Percentiles rank a stretch among this genome's conserved stretches.
phyloP scores from a whole-genome alignment of 192 early-diverging fungal genomes.

The Chytriomyces sp. region DNA sequence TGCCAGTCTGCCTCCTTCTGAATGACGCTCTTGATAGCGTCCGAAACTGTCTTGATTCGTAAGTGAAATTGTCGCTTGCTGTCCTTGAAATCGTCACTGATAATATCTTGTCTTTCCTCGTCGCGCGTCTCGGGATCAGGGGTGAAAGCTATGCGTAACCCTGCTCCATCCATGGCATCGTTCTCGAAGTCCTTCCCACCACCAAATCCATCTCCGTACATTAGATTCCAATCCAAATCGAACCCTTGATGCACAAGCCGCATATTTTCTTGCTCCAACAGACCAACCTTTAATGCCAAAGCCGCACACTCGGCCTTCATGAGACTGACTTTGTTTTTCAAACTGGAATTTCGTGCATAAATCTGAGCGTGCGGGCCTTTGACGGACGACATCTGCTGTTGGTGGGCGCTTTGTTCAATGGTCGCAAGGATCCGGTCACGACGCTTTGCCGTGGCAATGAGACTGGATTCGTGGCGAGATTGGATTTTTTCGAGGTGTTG shows the following conservation, averaged over 20 bases:
- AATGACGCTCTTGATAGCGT: constrained; percentile 3
- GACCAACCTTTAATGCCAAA: not conserved
- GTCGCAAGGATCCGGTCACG: constrained; percentile 2
- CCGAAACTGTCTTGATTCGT: not conserved
- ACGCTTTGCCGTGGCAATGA: constrained; percentile 12
- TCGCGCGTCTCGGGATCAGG: not conserved
- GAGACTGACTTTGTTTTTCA: not conserved
- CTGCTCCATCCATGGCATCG: not conserved
- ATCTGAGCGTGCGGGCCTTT: not conserved
- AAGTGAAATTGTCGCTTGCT: constrained; percentile 11
- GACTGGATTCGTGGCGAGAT: constrained; percentile 26
- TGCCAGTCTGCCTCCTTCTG: constrained; percentile 11
- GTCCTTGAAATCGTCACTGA: not conserved
- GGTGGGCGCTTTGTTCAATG: constrained; percentile 15
- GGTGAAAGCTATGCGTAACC: not conserved
- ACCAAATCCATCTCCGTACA: constrained; percentile 27
- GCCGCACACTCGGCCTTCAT: not conserved
- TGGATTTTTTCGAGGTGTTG: constrained; percentile 23
- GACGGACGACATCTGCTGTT: not conserved
- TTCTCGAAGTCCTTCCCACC: not conserved
- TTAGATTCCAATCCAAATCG: constrained; percentile 33
- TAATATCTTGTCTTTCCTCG: not conserved
- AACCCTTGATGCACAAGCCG: not conserved
- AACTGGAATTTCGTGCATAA: not conserved
- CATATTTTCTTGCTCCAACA: constrained; percentile 24